These are phyloP conservation scores for Metschnikowia colocasiae DNA, from an alignment of 805 yeast genomes.

Conservation along the genomic window DNA sequence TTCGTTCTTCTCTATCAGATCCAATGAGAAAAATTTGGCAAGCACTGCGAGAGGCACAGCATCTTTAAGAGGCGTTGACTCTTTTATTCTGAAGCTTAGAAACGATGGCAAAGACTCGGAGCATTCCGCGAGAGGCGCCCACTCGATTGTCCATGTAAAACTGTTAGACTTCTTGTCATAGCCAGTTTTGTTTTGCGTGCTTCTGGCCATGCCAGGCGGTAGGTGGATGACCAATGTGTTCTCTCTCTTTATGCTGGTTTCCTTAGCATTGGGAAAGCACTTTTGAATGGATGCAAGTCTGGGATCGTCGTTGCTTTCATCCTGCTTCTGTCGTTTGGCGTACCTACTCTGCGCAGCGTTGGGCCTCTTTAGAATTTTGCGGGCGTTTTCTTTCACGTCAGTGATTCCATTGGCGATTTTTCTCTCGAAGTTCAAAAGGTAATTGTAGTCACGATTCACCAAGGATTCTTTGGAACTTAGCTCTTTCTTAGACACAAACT, in stretches of 20 bases:
- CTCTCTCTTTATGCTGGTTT: slow-evolving; percentile 42
- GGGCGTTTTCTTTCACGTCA: slow-evolving; percentile 44
- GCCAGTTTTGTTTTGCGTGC: slow-evolving; percentile 59
- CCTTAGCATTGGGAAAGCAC: slow-evolving; percentile 26
- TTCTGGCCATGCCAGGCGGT: slow-evolving; percentile 74
- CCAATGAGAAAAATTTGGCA: slow-evolving; percentile 13
- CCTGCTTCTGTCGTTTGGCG: slow-evolving; percentile 12
- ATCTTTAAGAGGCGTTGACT: slow-evolving; percentile 30
- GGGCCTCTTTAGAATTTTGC: slow-evolving; percentile 38
- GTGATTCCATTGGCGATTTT: slow-evolving; percentile 53
- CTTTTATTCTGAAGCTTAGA: slow-evolving; percentile 43
- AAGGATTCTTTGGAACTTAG: slow-evolving; percentile 40
- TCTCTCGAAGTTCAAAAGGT: slow-evolving; percentile 58
- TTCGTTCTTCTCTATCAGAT: slow-evolving; percentile 23
- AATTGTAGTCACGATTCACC: slow-evolving; percentile 82
- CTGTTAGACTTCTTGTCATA: slow-evolving; percentile 60
- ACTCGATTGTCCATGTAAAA: slow-evolving; percentile 80
- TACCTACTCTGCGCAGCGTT: slow-evolving; percentile 10
- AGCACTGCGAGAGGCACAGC: slow-evolving; percentile 41
- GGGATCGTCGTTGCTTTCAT: slow-evolving; percentile 19
- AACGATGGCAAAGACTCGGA: slow-evolving; percentile 29
- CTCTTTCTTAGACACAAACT: slow-evolving; percentile 48
- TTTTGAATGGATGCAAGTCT: slow-evolving; percentile 22
- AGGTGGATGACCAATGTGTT: slow-evolving; percentile 62
- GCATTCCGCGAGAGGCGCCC: slow-evolving; percentile 44